A percentile compares a stretch with the other conserved stretches of the same genome.
Evolutionary conservation across 1,139 yeast species (phyloP).

Genomic region (Sporopachydermia cereana): DNA sequence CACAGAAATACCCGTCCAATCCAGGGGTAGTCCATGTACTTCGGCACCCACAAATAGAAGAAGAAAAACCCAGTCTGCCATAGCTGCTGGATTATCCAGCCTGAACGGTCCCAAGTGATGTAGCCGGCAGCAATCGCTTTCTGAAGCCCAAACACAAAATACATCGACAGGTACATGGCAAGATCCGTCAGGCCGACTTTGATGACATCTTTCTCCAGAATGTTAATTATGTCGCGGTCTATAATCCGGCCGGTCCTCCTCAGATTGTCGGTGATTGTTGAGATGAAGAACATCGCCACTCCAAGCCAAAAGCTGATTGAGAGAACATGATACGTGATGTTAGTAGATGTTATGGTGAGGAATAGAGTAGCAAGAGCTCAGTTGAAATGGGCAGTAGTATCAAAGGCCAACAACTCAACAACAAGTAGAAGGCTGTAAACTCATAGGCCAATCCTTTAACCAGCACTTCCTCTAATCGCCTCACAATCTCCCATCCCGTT

Average conservation of each 20-base stretch:
- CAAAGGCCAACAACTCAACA: no score
- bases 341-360: conserved; percentile 12
- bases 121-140: conserved; percentile 29
- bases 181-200: conserved; percentile 61
- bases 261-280: conserved; percentile 21
- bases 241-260: conserved; percentile 21
- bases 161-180: conserved; percentile 54
- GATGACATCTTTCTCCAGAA: conserved; percentile 43
- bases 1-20: conserved; percentile 74
- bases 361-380: conserved; percentile 11
- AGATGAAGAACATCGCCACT: conserved; percentile 19
- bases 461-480: no score
- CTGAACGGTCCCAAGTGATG: conserved; percentile 47
- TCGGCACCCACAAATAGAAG: conserved; percentile 39
- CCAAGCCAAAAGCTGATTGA: conserved; percentile 22
- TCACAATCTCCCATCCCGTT: no score
- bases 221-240: conserved; percentile 38
- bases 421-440: no score
- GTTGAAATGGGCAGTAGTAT: no score
- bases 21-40: conserved; percentile 57
- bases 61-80: conserved; percentile 42
- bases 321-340: background rate
- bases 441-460: no score
- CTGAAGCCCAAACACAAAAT: conserved; percentile 47
- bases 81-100: conserved; percentile 46